These are phyloP conservation scores for Sugiyamaella qingdaonensis DNA, from an alignment of 805 yeast genomes.

Conservation along the genomic window DNA sequence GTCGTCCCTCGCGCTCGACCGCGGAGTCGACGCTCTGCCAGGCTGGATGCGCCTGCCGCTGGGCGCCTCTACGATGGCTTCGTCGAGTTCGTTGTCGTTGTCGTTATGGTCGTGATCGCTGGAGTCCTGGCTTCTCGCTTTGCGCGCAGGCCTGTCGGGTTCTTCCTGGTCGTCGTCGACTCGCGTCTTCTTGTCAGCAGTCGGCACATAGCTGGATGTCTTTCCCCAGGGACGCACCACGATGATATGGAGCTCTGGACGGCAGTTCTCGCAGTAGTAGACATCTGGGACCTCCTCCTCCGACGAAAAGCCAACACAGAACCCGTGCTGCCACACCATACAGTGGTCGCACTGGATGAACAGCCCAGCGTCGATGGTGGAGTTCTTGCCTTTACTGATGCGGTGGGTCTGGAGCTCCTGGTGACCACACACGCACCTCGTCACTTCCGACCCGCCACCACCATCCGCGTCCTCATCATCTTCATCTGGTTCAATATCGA, in stretches of 20 bases:
- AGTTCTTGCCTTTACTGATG: conserved; percentile 22
- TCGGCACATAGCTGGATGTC: conserved; percentile 48
- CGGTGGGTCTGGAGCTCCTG: conserved; percentile 40
- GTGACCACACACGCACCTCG: conserved; percentile 54
- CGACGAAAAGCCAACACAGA: conserved; percentile 79
- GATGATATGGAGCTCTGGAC: conserved; percentile 74
- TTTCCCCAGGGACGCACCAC: conserved; percentile 45
- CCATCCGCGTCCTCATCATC: conserved; percentile 14
- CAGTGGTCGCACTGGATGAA: conserved; percentile 95
- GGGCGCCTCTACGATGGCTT: background rate
- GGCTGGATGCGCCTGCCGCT: background rate
- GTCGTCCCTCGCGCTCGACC: background rate
- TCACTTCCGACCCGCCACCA: conserved; percentile 37
- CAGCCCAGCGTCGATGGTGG: conserved; percentile 78
- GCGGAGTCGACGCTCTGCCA: background rate
- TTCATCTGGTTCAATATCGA: conserved; percentile 14
- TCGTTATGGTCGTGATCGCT: conserved; percentile 13
- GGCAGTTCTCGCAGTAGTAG: conserved; percentile 91
- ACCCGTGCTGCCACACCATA: conserved; percentile 97
- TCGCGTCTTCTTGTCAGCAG: conserved; percentile 23
- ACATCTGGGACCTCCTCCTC: conserved; percentile 82
- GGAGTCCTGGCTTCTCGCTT: background rate
- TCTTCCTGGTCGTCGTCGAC: conserved; percentile 28
- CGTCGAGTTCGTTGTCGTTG: conserved; percentile 4
- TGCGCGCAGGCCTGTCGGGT: background rate